phyloP scores from a whole-genome alignment of 192 early-diverging fungal genomes.

The Gryganskiella cystojenkinii region DNA sequence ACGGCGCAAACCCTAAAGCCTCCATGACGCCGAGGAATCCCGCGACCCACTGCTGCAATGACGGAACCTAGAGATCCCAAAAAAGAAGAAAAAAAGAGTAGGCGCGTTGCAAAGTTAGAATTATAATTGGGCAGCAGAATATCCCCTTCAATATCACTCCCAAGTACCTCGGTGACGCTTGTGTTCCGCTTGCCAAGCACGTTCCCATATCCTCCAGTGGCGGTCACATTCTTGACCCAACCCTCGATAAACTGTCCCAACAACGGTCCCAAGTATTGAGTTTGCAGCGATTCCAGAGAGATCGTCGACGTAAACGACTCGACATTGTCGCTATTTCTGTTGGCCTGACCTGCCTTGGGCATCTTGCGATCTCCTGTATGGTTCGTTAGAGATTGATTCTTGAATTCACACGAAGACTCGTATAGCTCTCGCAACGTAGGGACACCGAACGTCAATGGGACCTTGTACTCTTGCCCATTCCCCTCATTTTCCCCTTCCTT shows the following conservation, averaged over 20 bases:
- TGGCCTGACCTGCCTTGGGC: not conserved
- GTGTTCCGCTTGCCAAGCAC: slow-evolving; percentile 27
- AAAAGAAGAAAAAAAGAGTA: not conserved
- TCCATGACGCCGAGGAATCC: slow-evolving; percentile 37
- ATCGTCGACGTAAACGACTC: not conserved
- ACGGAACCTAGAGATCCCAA: slow-evolving; percentile 11
- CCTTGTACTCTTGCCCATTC: not conserved
- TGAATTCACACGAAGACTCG: slow-evolving; percentile 7
- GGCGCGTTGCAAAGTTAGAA: not conserved
- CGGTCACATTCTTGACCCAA: slow-evolving; percentile 23
- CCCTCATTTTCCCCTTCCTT: not conserved
- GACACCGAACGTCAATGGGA: not conserved
- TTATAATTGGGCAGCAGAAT: not conserved
- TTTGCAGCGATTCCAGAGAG: slow-evolving; percentile 21
- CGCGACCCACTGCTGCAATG: slow-evolving; percentile 40
- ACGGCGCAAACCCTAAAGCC: slow-evolving; percentile 15
- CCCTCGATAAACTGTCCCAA: slow-evolving; percentile 29
- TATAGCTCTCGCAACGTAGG: slow-evolving; percentile 30
- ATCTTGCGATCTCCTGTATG: not conserved
- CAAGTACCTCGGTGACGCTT: slow-evolving; percentile 36
- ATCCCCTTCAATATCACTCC: too few species aligned
- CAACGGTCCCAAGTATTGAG: slow-evolving; percentile 23
- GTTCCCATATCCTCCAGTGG: slow-evolving; percentile 35
- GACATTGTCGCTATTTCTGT: not conserved
- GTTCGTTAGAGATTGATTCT: slow-evolving; percentile 13